Evolutionary conservation across 495 filamentous ascomycete species (phyloP), one percentile per base, ranked within the genome.

Genomic region (Rhizodiscina lignyota): DNA sequence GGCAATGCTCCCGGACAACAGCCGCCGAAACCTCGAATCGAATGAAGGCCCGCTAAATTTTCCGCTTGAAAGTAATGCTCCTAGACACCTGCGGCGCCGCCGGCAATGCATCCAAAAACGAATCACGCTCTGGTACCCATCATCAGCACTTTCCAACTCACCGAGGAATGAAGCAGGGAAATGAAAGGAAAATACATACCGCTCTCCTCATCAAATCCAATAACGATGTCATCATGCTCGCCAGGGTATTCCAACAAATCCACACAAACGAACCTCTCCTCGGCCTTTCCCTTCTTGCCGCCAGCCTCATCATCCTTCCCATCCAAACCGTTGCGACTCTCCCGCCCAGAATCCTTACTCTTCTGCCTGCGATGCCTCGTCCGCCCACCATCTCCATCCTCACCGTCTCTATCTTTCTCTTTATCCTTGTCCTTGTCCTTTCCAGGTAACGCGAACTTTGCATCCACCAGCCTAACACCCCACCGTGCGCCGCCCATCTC

Each of bases 211-310:
- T 91, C 82, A 62, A 94, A 94, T 18, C 72, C 48, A 47, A 94
- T 77, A 17, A 73, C 62, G 47, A 94, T 78, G 58, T 94, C 85
- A 55, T 92, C 85, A 53, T 91, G 82, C 57, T 91, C 83, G 15
- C 78, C 76, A 0, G 83, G 78, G 58, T 87, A 84, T 36, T 91
- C 85, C 3, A 80, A 77, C 63, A 79, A 64, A 51, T 94, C 85
- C 38, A 92, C 55, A 50, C 77, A 85, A 16, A 89, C 61, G 57
- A 86, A 92, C 17, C 67, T 63, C 34, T 70, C 67, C 18, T 70
- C n/a, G n/a, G n/a, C n/a, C 64, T n/a, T n/a, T n/a, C n/a, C n/a
- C n/a, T n/a, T n/a, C n/a, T n/a, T n/a, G n/a, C n/a, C n/a, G n/a
- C n/a, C n/a, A n/a, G n/a, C n/a, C n/a, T n/a, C n/a, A n/a, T n/a